Conservation (phyloP, 345 rosid species). For the Salix arbutifolia region DNA sequence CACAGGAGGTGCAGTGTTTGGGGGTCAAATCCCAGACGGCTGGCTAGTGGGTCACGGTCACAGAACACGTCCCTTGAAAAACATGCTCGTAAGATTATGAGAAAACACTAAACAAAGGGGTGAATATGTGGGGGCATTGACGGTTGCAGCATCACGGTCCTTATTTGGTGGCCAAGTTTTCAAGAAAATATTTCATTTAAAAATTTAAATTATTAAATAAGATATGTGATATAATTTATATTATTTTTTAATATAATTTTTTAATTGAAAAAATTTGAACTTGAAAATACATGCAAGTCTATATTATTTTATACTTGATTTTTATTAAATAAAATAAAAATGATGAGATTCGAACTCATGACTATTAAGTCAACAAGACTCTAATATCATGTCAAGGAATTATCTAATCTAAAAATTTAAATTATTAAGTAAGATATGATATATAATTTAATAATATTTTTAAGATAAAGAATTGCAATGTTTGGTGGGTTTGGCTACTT, state of each 20-base stretch:
- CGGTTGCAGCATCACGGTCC: neutral
- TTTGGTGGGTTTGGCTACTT: neutral
- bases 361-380: accelerated
- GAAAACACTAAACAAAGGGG: neutral
- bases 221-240: too few relatives aligned
- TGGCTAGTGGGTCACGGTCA: conserved; percentile 10
- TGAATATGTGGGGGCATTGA: neutral
- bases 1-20: neutral
- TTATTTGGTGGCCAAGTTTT: neutral
- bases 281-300: too few relatives aligned
- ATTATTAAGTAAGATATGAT: accelerated
- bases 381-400: accelerated
- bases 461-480: neutral
- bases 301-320: too few relatives aligned
- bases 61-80: neutral
- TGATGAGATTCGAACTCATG: accelerated
- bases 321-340: too few relatives aligned
- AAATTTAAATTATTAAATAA: too few relatives aligned
- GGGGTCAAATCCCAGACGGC: conserved; percentile 17
- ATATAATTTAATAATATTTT: too few relatives aligned
- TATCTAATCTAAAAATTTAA: too few relatives aligned
- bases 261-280: too few relatives aligned
- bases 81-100: neutral
- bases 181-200: too few relatives aligned
- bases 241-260: too few relatives aligned